These are phyloP conservation scores for Leishmania amazonensis DNA, from an alignment of 208 protist genomes.

Conservation along the genomic window DNA sequence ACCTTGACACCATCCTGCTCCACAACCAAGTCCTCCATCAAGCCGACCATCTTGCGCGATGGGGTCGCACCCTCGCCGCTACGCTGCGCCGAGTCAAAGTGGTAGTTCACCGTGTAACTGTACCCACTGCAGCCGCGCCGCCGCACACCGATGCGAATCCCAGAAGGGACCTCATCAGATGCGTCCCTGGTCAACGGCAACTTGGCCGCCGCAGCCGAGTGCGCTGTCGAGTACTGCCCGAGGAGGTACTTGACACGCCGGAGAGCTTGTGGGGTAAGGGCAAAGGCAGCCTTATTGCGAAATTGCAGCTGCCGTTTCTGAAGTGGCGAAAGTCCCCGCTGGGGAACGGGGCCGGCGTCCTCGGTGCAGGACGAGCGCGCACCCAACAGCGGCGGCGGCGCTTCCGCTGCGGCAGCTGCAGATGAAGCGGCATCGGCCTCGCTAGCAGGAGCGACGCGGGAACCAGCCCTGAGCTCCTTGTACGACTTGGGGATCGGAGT, in stretches of 20 bases:
- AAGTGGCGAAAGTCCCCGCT: conserved; percentile 69
- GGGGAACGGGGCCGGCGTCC: conserved; percentile 66
- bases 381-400: conserved; percentile 19
- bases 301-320: conserved; percentile 83
- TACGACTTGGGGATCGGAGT: conserved; percentile 42
- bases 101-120: conserved; percentile 97
- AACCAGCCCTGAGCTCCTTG: conserved; percentile 13
- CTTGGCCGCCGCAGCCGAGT: background rate
- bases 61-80: background rate
- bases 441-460: conserved; percentile 2
- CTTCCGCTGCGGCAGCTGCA: conserved; percentile 6
- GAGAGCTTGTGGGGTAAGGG: conserved; percentile 79
- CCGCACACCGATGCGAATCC: conserved; percentile 94
- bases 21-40: conserved; percentile 72
- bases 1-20: conserved; percentile 94
- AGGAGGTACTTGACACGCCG: conserved; percentile 83
- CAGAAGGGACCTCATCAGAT: conserved; percentile 26
- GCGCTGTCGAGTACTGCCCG: conserved; percentile 35
- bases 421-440: background rate
- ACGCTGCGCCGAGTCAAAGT: conserved; percentile 23
- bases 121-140: conserved; percentile 96
- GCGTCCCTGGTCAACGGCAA: background rate
- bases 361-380: conserved; percentile 79
- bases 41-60: background rate
- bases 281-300: conserved; percentile 83